These are phyloP conservation scores for Millerozyma acaciae DNA, from an alignment of 805 yeast species.

Conservation along the genomic window DNA sequence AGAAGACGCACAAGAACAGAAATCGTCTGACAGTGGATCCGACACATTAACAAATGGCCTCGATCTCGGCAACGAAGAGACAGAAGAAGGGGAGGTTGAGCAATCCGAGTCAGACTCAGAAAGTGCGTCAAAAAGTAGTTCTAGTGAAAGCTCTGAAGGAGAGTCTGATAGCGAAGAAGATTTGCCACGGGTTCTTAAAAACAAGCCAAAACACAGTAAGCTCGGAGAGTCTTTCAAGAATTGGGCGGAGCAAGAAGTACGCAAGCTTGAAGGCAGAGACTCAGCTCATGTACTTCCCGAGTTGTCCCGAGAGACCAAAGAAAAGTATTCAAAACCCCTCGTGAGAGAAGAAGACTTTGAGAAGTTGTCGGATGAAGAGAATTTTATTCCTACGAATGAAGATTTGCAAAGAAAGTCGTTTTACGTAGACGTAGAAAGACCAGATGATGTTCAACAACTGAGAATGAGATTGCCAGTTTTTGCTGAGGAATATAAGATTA, in stretches of 20 bases:
- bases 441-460: slow-evolving; percentile 59
- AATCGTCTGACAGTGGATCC: too few species aligned
- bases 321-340: slow-evolving; percentile 42
- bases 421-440: slow-evolving; percentile 64
- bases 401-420: slow-evolving; percentile 54
- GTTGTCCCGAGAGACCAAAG: slow-evolving; percentile 45
- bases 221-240: slow-evolving; percentile 60
- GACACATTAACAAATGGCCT: too few species aligned
- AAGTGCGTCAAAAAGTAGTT: slow-evolving; percentile 28
- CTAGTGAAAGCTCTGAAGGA: slow-evolving; percentile 23
- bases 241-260: slow-evolving; percentile 81
- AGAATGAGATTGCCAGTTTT: slow-evolving; percentile 82
- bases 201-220: slow-evolving; percentile 44
- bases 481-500: slow-evolving; percentile 83
- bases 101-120: slow-evolving; percentile 26
- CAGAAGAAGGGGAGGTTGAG: slow-evolving; percentile 27
- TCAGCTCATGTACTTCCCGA: slow-evolving; percentile 41
- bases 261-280: slow-evolving; percentile 58
- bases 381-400: slow-evolving; percentile 55
- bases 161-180: slow-evolving; percentile 29
- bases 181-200: slow-evolving; percentile 30
- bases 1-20: slow-evolving; percentile 10
- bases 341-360: slow-evolving; percentile 69
- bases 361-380: slow-evolving; percentile 63
- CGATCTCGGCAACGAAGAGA: too few species aligned